A percentile compares a stretch with the other conserved stretches of the same genome.
Conservation (phyloP, 176 grass and related monocot genomes). For the Oryza longistaminata region DNA sequence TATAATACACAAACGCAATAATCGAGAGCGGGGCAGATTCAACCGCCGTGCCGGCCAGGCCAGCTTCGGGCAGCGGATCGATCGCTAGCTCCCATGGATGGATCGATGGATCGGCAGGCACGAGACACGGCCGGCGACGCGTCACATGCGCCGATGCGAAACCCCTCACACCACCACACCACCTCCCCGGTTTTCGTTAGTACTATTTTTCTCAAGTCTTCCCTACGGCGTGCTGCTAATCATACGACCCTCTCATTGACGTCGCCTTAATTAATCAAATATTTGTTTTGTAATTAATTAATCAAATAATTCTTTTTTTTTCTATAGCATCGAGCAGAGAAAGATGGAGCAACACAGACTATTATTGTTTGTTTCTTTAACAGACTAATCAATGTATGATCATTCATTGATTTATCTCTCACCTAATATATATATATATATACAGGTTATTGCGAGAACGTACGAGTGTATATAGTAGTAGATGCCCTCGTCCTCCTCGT, state of each 20-base stretch:
- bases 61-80: not conserved
- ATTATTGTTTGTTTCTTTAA: not conserved
- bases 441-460: not conserved
- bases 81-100: not conserved
- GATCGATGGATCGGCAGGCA: conserved; percentile 28
- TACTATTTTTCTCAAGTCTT: conserved; percentile 3
- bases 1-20: conserved; percentile 1
- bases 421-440: not conserved
- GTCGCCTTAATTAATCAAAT: not conserved
- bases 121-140: conserved; percentile 40
- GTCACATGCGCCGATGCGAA: conserved; percentile 32
- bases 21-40: conserved; percentile 47
- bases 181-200: not conserved
- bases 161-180: not conserved
- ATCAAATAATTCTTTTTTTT: not conserved
- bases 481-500: conserved; percentile 14
- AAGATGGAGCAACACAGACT: not conserved
- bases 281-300: not conserved
- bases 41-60: conserved; percentile 12
- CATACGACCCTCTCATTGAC: not conserved
- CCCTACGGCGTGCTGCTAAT: not conserved
- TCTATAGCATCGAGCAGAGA: not conserved
- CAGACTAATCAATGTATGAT: not conserved
- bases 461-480: not conserved
- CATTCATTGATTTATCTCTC: not conserved